Conservation (phyloP, 2,329 filamentous ascomycete species). For the Pyricularia grisea region DNA sequence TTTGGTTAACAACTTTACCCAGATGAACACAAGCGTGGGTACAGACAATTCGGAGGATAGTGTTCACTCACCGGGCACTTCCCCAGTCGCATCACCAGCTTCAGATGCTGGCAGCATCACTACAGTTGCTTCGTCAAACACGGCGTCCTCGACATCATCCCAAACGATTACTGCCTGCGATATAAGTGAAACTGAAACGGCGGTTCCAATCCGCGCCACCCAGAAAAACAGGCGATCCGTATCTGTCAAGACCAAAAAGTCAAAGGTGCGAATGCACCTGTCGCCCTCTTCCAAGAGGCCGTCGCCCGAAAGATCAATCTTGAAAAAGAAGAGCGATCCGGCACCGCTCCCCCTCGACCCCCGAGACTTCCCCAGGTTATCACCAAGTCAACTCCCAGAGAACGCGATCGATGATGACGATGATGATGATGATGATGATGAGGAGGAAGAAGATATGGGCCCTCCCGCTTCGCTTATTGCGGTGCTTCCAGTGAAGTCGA, state of each 20-base stretch:
- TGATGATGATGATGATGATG: neutral
- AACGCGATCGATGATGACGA: neutral
- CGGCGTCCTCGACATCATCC: neutral
- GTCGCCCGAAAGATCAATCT: neutral
- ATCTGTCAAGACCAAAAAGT: slow-evolving; percentile 14
- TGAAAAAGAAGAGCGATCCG: neutral
- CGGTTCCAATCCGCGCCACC: neutral
- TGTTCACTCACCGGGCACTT: neutral
- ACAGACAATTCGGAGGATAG: neutral
- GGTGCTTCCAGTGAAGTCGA: neutral
- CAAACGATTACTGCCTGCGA: neutral
- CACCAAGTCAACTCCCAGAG: neutral
- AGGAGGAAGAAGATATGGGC: neutral
- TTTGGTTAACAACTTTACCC: neutral
- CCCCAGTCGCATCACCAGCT: neutral
- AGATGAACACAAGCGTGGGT: neutral
- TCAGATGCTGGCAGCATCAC: neutral
- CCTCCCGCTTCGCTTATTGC: neutral
- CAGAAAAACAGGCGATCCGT: neutral
- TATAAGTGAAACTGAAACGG: neutral
- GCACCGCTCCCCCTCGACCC: no score
- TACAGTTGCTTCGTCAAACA: neutral
- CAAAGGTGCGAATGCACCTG: slow-evolving; percentile 20
- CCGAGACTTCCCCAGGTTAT: neutral
- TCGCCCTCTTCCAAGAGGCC: neutral